A percentile compares a stretch with the other conserved stretches of the same genome.
These are phyloP conservation scores for Penicillium desertorum DNA, from an alignment of 495 filamentous ascomycete genomes.

Conservation along the genomic window DNA sequence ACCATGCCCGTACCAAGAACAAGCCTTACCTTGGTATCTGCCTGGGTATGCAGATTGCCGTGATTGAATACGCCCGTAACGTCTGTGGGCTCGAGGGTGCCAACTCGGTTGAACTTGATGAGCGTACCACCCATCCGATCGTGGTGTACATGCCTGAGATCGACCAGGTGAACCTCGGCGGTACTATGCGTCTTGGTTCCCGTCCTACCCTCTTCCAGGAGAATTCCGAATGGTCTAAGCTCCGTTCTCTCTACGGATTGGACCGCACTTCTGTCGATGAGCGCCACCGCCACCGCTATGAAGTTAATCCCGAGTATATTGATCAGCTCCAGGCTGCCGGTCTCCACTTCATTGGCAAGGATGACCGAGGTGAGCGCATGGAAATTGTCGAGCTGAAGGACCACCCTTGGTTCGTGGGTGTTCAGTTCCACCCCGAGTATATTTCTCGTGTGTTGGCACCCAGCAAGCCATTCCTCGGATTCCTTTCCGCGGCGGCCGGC, in stretches of 20 bases:
- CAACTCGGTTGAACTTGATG: conserved; percentile 65
- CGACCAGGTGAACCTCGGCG: conserved; percentile 71
- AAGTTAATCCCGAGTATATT: conserved; percentile 44
- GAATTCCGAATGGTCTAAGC: conserved; percentile 74
- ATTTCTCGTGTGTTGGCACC: conserved; percentile 69
- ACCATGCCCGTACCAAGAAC: conserved; percentile 79
- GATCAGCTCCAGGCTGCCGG: conserved; percentile 35
- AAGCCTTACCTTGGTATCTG: conserved; percentile 89
- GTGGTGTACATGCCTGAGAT: conserved; percentile 94
- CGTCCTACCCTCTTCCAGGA: conserved; percentile 73
- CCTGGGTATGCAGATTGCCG: conserved; percentile 91
- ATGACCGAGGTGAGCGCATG: conserved; percentile 81
- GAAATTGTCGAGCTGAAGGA: conserved; percentile 87
- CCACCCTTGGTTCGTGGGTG: conserved; percentile 88
- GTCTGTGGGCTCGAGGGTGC: conserved; percentile 62
- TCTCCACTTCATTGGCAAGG: conserved; percentile 62
- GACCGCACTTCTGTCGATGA: conserved; percentile 42
- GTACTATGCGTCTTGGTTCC: conserved; percentile 88
- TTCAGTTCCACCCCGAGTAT: conserved; percentile 90
- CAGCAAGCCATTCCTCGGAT: conserved; percentile 78
- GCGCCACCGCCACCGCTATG: conserved; percentile 49
- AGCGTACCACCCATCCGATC: conserved; percentile 54
- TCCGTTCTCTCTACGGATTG: conserved; percentile 72
- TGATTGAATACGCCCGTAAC: conserved; percentile 83
- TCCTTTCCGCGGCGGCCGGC: conserved; percentile 74